phyloP scores from a whole-genome alignment of 768 basidiomycete genomes.

The Xerocomellus chrysenteron region DNA sequence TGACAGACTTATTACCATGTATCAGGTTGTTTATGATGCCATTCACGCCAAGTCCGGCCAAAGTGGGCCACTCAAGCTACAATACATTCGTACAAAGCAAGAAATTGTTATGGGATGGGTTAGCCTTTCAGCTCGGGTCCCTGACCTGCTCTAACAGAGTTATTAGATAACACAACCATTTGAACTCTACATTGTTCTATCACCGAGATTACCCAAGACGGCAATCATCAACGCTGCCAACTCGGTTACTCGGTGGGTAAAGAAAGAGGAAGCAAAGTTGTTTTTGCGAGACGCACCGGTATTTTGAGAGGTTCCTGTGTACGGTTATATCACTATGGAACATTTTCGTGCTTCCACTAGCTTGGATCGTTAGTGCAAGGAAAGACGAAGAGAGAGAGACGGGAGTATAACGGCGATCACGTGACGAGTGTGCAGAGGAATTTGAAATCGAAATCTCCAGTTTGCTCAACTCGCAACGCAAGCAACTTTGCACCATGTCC shows the following conservation, averaged over 20 bases:
- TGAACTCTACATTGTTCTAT: conserved; percentile 84
- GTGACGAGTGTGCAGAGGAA: conserved; percentile 14
- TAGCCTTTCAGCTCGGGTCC: conserved; percentile 25
- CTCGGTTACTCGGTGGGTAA: conserved; percentile 85
- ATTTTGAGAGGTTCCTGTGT: conserved; percentile 45
- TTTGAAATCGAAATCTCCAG: conserved; percentile 6
- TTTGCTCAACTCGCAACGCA: neutral
- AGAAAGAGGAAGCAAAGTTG: conserved; percentile 77
- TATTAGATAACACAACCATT: conserved; percentile 88
- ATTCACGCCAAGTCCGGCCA: conserved; percentile 91
- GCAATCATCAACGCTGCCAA: conserved; percentile 89
- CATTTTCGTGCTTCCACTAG: neutral
- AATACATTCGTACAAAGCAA: conserved; percentile 80
- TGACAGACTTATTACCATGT: conserved; percentile 75
- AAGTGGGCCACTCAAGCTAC: conserved; percentile 75
- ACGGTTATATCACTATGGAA: neutral
- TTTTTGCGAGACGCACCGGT: conserved; percentile 90
- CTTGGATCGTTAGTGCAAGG: too few relatives aligned
- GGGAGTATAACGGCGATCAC: conserved; percentile 3
- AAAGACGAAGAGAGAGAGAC: neutral
- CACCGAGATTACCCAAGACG: conserved; percentile 83
- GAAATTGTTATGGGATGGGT: conserved; percentile 97
- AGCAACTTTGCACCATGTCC: conserved; percentile 18
- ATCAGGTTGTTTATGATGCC: conserved; percentile 84
- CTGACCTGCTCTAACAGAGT: neutral